Conservation (phyloP, 768 basidiomycete genomes). For the Wakefieldia striispora region DNA sequence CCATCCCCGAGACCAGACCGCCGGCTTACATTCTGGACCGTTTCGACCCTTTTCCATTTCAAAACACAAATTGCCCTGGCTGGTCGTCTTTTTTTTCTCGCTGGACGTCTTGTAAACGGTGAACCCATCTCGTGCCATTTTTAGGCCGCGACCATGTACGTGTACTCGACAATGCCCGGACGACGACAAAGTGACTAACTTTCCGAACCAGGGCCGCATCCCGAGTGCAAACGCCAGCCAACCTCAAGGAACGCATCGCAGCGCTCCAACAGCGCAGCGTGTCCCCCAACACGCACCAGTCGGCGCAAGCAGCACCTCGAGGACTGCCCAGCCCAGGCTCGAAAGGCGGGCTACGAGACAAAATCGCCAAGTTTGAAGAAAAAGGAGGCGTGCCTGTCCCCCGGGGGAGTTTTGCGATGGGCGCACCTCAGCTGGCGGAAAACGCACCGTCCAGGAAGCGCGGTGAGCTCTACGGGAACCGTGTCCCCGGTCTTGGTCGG, state of each 20-base stretch:
- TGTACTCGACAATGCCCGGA: neutral
- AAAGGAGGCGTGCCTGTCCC: constrained; percentile 76
- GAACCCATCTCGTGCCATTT: constrained; percentile 2
- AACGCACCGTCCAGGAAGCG: constrained; percentile 48
- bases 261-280: constrained; percentile 63
- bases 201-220: constrained; percentile 23
- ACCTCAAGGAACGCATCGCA: constrained; percentile 82
- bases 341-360: constrained; percentile 48
- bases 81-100: constrained; percentile 13
- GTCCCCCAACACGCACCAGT: constrained; percentile 29
- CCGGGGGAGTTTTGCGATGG: constrained; percentile 70
- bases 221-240: constrained; percentile 36
- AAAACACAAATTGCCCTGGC: constrained; percentile 18
- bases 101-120: constrained; percentile 25
- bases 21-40: constrained; percentile 7
- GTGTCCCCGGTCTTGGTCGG: constrained; percentile 43
- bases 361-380: constrained; percentile 78
- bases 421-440: constrained; percentile 54
- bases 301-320: constrained; percentile 33
- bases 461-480: constrained; percentile 74
- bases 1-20: constrained; percentile 3
- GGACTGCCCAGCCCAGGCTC: constrained; percentile 25
- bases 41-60: constrained; percentile 9
- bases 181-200: constrained; percentile 15
- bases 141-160: constrained; percentile 23